Conservation (phyloP, 768 basidiomycete genomes). For the Lyophyllum decastes region DNA sequence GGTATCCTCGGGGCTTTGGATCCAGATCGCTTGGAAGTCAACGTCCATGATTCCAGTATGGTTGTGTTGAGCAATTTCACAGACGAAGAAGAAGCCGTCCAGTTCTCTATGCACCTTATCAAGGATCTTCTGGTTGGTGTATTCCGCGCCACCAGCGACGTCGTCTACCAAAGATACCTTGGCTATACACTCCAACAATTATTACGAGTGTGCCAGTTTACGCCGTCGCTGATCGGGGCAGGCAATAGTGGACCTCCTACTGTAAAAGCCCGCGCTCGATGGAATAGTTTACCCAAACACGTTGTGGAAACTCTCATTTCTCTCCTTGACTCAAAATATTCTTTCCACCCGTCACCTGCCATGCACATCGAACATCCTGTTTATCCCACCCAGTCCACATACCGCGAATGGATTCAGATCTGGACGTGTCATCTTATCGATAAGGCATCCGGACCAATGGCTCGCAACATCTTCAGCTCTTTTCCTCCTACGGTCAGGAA, state of each 20-base stretch:
- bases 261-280: slow-evolving; percentile 69
- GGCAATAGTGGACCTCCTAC: slow-evolving; percentile 52
- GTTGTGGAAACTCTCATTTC: slow-evolving; percentile 87
- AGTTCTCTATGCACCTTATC: slow-evolving; percentile 87
- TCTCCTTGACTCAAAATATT: slow-evolving; percentile 71
- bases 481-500: slow-evolving; percentile 79
- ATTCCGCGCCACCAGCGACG: slow-evolving; percentile 92
- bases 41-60: slow-evolving; percentile 57
- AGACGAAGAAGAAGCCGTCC: slow-evolving; percentile 72
- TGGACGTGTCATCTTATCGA: slow-evolving; percentile 86
- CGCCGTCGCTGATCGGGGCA: slow-evolving; percentile 65
- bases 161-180: slow-evolving; percentile 85
- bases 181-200: slow-evolving; percentile 94
- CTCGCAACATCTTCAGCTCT: slow-evolving; percentile 72
- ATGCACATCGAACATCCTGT: slow-evolving; percentile 64
- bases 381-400: slow-evolving; percentile 75
- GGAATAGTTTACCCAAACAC: slow-evolving; percentile 79
- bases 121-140: slow-evolving; percentile 83
- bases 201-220: slow-evolving; percentile 84
- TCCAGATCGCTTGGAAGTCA: slow-evolving; percentile 86
- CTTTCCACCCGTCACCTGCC: slow-evolving; percentile 43
- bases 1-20: slow-evolving; percentile 93
- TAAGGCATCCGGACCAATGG: slow-evolving; percentile 55
- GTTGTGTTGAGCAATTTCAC: slow-evolving; percentile 80
- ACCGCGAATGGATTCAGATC: slow-evolving; percentile 93